Base-by-base conservation (phyloP, 2,329 filamentous ascomycete species). In the Paecilomyces sp. region DNA sequence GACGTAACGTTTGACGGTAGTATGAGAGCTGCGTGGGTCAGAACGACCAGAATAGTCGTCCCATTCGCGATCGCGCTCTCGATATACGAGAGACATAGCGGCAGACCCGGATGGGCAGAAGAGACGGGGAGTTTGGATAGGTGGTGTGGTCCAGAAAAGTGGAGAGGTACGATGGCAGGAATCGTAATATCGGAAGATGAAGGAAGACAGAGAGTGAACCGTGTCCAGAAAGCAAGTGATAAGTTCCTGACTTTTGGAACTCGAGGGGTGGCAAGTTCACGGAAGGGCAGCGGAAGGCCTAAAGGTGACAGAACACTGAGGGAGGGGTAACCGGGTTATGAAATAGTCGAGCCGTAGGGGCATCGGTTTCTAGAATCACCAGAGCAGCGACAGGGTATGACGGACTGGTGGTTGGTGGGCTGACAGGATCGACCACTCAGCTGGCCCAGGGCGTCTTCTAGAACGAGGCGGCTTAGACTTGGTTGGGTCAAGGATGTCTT, bases 1-100 rank as follows among this genome's bases (percentile, higher is more conserved):
- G 65, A 79, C 74, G 76, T 88, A 87, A 66, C 84, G 83, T 69
- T 83, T 84, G 65, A 87, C 80, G 11, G 51, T 53, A 6, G 82
- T 84, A 64, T 80, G 83, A 66, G 80, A 82, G 62, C 74, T 70
- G 62, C 71, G 72, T 30, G 74, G 78, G 57, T 77, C 72, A 36
- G 71, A 68, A 61, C 74, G 71, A 58, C 75, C 73, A 62, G 70
- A 68, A 52, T 62, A 65, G 57, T 78, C 76, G 60, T 79, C 76
- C 68, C 73, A 78, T 57, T 76, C 72, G 28, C 73, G 72, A 36
- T 77, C 72, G 52, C 72, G 68, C 57, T 77, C 75, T 70, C 72
- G 70, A 66, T 76, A 74, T 24, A 68, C 62, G 64, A 75, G 74
- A 58, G 74, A 74, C 70, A 75, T 75, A 53, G 59, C 13, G 54